Percentiles rank a stretch among this genome's conserved stretches.
Evolutionary conservation across 148 eudicot species (phyloP).

Genomic region (Nepenthes mirabilis): DNA sequence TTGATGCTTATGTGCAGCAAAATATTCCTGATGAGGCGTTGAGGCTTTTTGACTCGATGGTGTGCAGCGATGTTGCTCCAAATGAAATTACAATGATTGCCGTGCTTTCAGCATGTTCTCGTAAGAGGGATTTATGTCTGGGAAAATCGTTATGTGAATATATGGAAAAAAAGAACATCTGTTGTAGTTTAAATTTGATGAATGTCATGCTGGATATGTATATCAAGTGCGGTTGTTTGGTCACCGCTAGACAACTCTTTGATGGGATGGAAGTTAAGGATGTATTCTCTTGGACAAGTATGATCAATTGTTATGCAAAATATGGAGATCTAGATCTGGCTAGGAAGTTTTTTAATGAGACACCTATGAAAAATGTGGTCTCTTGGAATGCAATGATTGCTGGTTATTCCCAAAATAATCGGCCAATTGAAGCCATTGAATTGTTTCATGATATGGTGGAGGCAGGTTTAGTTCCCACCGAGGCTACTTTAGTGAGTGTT

Average conservation of each 20-base stretch:
- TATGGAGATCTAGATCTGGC: constrained; percentile 38
- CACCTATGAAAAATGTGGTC: constrained; percentile 50
- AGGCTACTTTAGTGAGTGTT: constrained; percentile 46
- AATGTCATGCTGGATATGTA: constrained; percentile 65
- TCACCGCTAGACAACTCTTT: constrained; percentile 35
- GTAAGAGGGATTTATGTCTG: constrained; percentile 33
- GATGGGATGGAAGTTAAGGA: constrained; percentile 39
- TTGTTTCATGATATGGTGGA: constrained; percentile 44
- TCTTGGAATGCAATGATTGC: constrained; percentile 72
- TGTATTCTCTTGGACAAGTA: constrained; percentile 68
- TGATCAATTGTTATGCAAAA: constrained; percentile 53
- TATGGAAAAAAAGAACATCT: constrained; percentile 17
- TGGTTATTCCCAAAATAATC: constrained; percentile 50
- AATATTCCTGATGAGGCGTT: constrained; percentile 39
- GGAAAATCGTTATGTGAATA: constrained; percentile 25
- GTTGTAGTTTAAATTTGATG: constrained; percentile 31
- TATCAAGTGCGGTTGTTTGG: constrained; percentile 45
- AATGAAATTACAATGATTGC: constrained; percentile 59
- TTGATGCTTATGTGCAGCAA: constrained; percentile 42
- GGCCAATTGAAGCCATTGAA: constrained; percentile 39
- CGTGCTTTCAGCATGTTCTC: constrained; percentile 44
- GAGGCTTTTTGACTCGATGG: constrained; percentile 40
- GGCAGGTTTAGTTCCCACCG: constrained; percentile 30
- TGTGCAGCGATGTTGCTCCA: constrained; percentile 30
- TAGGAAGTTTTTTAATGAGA: constrained; percentile 34